These are phyloP conservation scores for Grosmannia clavigera DNA, from an alignment of 2,329 filamentous ascomycete species.

Conservation along the genomic window DNA sequence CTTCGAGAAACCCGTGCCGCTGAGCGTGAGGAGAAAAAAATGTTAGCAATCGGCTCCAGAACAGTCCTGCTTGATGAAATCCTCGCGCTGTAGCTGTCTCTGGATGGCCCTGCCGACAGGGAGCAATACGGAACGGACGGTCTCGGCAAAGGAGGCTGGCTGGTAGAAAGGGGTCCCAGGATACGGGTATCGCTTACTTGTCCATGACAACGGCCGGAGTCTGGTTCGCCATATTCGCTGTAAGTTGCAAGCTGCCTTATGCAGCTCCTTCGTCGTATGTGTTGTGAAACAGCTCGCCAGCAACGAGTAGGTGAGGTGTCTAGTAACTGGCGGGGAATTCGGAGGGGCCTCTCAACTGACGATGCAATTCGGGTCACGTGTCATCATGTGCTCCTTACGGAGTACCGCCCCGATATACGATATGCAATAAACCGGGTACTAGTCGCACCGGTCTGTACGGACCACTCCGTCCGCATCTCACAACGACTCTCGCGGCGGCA, in stretches of 20 bases:
- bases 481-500: not conserved
- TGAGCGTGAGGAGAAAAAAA: slow-evolving; percentile 30
- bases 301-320: not conserved
- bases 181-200: slow-evolving; percentile 60
- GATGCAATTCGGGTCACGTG: not conserved
- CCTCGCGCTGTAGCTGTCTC: not conserved
- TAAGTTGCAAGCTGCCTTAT: not conserved
- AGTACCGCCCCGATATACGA: not conserved
- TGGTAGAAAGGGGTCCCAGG: not conserved
- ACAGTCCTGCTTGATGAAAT: not conserved
- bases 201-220: slow-evolving; percentile 99
- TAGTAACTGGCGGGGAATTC: not conserved
- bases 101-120: not conserved
- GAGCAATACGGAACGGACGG: not conserved
- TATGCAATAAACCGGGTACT: not conserved
- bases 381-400: not conserved
- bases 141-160: not conserved
- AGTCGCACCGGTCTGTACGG: too few species aligned
- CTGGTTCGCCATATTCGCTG: slow-evolving; percentile 75
- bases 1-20: slow-evolving; percentile 99
- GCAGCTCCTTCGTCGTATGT: not conserved
- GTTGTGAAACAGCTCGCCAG: not conserved
- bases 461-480: not conserved
- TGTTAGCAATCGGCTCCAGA: slow-evolving; percentile 24
- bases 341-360: not conserved